Evolutionary conservation across 257 asterid species (phyloP), one percentile per base, ranked within the genome.

Genomic region (Jacaranda mimosifolia): DNA sequence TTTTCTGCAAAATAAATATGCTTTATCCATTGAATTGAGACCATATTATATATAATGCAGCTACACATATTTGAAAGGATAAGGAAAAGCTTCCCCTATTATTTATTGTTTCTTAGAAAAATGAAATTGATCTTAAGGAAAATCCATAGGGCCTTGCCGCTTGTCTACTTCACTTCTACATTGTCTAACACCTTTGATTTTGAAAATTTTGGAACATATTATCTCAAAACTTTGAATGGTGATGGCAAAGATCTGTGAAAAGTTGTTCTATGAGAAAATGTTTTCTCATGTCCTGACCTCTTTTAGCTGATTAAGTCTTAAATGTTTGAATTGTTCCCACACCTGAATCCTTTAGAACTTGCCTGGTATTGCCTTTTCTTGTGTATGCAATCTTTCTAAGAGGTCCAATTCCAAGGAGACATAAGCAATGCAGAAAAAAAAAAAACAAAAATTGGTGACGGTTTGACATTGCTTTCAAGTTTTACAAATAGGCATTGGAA

Each of bases 281-380:
- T 17, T 43, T 58, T 12, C 57, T 6, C 43, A 51, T 32, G 57
- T 53, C 52, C 52, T 17, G 52, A n/a, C 35, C 18, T 70, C 21
- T 35, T 53, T 45, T 68, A 49, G 36, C 55, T 76, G 45, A 13
- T 45, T 51, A 48, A 10, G 43, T 68, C 62, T 56, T 32, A 40
- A 43, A 57, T 17, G 39, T 18, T n/a, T 26, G 39, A 45, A 48
- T 60, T 17, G 36, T n/a, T 11, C 14, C 39, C 39, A 49, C 49
- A 19, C 19, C 53, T 7, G 12, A 15, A 9, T 2, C 39, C 17
- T 17, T 52, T 56, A 43, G 17, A 9, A 26, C 43, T 49, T 46
- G 64, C 35, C 8, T 43, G 36, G 63, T 21, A 6, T 69, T 19
- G 35, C n/a, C 35, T 3, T 35, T 38, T 63, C 36, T 1, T 39